A percentile compares a stretch with the other conserved stretches of the same genome.
phyloP scores from a whole-genome alignment of 1,139 yeast genomes.

The Debaryomycetaceae sp. region DNA sequence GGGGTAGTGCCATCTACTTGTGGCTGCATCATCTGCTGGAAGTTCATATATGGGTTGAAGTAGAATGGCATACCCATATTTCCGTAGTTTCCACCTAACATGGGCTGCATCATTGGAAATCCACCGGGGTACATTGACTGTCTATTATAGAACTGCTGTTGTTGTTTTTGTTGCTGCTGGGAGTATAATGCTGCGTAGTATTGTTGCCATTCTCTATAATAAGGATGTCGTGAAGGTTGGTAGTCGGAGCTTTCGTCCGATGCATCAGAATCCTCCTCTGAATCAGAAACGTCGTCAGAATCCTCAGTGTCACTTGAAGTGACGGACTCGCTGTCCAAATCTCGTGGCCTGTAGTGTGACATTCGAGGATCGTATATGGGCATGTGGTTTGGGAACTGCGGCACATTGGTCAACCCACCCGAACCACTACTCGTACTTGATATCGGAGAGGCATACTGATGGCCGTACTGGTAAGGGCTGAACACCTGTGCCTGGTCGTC shows the following conservation, averaged over 20 bases:
- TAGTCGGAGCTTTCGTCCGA: neutral
- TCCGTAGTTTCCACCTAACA: neutral
- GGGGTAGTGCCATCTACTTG: neutral
- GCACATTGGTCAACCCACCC: neutral
- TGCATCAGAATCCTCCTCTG: neutral
- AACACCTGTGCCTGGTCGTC: neutral
- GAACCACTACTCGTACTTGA: neutral
- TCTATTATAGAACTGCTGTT: slow-evolving; percentile 5
- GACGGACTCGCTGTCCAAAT: slow-evolving; percentile 3
- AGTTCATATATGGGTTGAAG: neutral
- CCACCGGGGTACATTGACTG: slow-evolving; percentile 2
- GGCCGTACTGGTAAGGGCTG: neutral
- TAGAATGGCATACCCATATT: neutral
- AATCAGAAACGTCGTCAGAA: neutral
- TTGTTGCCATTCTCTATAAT: slow-evolving; percentile 28
- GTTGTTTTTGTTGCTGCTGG: slow-evolving; percentile 19
- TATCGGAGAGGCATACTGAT: neutral
- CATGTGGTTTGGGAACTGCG: neutral
- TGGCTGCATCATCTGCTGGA: neutral
- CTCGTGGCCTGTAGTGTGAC: neutral
- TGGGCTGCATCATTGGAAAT: neutral
- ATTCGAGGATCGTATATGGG: too few relatives aligned
- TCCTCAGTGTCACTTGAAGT: neutral
- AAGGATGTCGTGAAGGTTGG: slow-evolving; percentile 14
- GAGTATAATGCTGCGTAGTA: slow-evolving; percentile 24